Percentiles rank a stretch among this genome's conserved stretches.
These are phyloP conservation scores for Persicaria tinctoria DNA, from an alignment of 148 eudicot genomes.

Conservation along the genomic window DNA sequence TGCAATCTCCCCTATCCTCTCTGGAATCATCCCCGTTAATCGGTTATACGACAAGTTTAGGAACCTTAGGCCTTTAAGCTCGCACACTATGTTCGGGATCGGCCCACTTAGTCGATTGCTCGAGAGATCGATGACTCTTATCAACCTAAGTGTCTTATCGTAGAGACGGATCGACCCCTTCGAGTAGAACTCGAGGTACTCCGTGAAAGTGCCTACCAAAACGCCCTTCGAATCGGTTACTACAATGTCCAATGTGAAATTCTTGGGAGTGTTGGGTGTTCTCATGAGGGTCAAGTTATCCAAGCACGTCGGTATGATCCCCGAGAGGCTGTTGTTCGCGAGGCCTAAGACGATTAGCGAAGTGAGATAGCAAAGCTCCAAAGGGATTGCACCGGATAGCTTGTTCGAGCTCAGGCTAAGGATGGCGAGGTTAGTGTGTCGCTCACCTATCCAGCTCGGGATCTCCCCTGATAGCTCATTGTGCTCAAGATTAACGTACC, in stretches of 20 bases:
- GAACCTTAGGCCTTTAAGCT: slow-evolving; percentile 10
- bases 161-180: slow-evolving; percentile 18
- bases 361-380: slow-evolving; percentile 17
- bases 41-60: slow-evolving; percentile 31
- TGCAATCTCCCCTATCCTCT: slow-evolving; percentile 18
- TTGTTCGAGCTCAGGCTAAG: slow-evolving; percentile 16
- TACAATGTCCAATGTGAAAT: neutral
- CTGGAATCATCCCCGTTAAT: slow-evolving; percentile 26
- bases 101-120: slow-evolving; percentile 19
- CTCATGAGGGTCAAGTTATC: slow-evolving; percentile 16
- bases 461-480: neutral
- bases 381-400: slow-evolving; percentile 20
- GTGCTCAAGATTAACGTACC: neutral
- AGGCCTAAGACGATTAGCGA: slow-evolving; percentile 19
- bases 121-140: slow-evolving; percentile 21
- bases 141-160: slow-evolving; percentile 5
- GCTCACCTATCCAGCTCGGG: neutral
- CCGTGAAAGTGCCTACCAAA: slow-evolving; percentile 5
- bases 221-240: neutral
- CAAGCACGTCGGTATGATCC: slow-evolving; percentile 22
- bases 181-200: slow-evolving; percentile 5
- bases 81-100: slow-evolving; percentile 20
- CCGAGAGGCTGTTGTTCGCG: slow-evolving; percentile 19
- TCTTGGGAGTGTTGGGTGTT: neutral
- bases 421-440: neutral